A percentile compares a stretch with the other conserved stretches of the same genome.
These are phyloP conservation scores for Linnemannia exigua DNA, from an alignment of 192 early-diverging fungal genomes.

Conservation along the genomic window DNA sequence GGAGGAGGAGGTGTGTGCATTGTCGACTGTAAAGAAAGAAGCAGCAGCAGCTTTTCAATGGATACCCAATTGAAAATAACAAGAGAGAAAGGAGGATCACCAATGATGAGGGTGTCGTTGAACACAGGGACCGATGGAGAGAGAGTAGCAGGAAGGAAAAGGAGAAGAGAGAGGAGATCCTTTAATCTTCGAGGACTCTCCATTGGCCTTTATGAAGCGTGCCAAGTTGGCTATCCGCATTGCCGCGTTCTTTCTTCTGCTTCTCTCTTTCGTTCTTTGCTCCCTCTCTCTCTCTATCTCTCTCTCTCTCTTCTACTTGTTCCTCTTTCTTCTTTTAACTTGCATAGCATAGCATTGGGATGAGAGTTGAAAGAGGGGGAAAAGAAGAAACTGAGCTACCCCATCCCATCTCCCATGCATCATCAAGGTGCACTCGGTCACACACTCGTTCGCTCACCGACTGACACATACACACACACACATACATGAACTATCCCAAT, in stretches of 20 bases:
- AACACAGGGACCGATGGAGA: neutral
- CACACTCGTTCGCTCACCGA: neutral
- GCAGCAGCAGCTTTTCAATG: neutral
- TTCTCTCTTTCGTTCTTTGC: too few relatives aligned
- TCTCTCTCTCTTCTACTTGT: conserved; percentile 1
- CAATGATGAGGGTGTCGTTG: neutral
- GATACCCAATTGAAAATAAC: neutral
- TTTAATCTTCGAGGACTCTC: too few relatives aligned
- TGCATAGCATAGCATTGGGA: neutral
- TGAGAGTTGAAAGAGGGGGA: too few relatives aligned
- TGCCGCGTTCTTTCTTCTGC: too few relatives aligned
- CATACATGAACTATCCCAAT: neutral
- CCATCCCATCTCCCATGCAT: neutral
- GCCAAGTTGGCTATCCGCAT: too few relatives aligned
- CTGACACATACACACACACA: neutral
- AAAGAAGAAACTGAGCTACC: too few relatives aligned
- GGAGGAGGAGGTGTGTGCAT: neutral
- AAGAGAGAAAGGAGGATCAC: neutral
- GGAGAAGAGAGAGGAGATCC: neutral
- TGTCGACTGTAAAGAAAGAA: neutral
- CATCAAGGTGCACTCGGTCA: neutral
- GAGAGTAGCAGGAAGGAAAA: too few relatives aligned
- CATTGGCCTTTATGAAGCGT: too few relatives aligned
- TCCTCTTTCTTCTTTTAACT: neutral
- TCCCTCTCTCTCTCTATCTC: too few relatives aligned